A percentile compares a stretch with the other conserved stretches of the same genome.
Evolutionary conservation across 768 basidiomycete genomes (phyloP).

Genomic region (Suillus spraguei): DNA sequence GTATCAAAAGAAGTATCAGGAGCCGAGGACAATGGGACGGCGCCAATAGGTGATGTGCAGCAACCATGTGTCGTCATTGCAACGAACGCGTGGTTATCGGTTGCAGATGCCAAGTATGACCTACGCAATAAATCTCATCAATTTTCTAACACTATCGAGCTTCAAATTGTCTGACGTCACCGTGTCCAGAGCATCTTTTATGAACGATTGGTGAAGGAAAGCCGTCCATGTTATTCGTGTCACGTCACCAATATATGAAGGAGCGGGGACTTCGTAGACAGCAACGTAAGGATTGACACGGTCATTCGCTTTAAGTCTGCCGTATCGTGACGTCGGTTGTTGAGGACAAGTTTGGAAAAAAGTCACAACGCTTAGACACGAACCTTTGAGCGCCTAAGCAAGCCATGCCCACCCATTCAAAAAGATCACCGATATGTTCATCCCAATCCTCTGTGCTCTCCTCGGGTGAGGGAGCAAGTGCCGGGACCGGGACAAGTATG

Average conservation of each 20-base stretch:
- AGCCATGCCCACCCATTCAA: slow-evolving; percentile 79
- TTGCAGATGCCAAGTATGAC: neutral
- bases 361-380: slow-evolving; percentile 10
- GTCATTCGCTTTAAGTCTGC: slow-evolving; percentile 62
- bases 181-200: slow-evolving; percentile 51
- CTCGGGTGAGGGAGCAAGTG: slow-evolving; percentile 27
- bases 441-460: slow-evolving; percentile 55
- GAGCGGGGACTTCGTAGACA: slow-evolving; percentile 58
- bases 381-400: slow-evolving; percentile 68
- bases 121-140: slow-evolving; percentile 3
- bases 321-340: neutral
- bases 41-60: slow-evolving; percentile 51
- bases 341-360: neutral
- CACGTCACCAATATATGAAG: slow-evolving; percentile 46
- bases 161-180: slow-evolving; percentile 31
- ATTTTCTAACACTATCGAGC: slow-evolving; percentile 15
- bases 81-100: slow-evolving; percentile 39
- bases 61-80: slow-evolving; percentile 47
- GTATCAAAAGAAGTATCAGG: slow-evolving; percentile 12
- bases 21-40: slow-evolving; percentile 39
- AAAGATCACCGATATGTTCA: slow-evolving; percentile 45
- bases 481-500: slow-evolving; percentile 44
- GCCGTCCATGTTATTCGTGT: slow-evolving; percentile 65
- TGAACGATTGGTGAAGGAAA: slow-evolving; percentile 52
- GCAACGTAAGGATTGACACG: slow-evolving; percentile 71